phyloP scores from a whole-genome alignment of 306 rosid genomes.

The Fragaria iinumae region DNA sequence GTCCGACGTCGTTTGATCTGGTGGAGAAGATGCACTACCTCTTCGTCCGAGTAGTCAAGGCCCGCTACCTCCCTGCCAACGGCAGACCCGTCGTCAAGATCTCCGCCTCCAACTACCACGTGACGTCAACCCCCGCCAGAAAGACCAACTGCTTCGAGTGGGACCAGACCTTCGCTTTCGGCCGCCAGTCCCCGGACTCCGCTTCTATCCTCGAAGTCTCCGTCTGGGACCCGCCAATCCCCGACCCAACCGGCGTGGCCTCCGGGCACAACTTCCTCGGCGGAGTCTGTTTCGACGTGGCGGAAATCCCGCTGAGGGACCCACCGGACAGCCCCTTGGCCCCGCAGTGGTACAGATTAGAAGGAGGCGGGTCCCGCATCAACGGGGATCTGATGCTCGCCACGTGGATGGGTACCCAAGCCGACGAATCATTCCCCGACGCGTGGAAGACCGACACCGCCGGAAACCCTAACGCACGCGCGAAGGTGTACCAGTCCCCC shows the following conservation, averaged over 20 bases:
- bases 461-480: slow-evolving; percentile 38
- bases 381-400: slow-evolving; percentile 82
- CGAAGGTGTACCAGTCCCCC: slow-evolving; percentile 78
- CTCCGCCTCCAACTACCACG: slow-evolving; percentile 42
- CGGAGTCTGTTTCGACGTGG: slow-evolving; percentile 73
- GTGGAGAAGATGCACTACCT: slow-evolving; percentile 93
- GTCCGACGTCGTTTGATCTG: slow-evolving; percentile 63
- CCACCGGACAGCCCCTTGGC: slow-evolving; percentile 88
- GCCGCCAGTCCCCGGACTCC: slow-evolving; percentile 58
- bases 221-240: slow-evolving; percentile 44
- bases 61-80: slow-evolving; percentile 54
- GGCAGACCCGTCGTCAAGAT: slow-evolving; percentile 55
- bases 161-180: slow-evolving; percentile 90
- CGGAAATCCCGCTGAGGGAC: slow-evolving; percentile 73
- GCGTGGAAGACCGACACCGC: slow-evolving; percentile 72
- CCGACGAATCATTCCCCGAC: slow-evolving; percentile 73
- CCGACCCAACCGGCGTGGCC: slow-evolving; percentile 23
- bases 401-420: slow-evolving; percentile 93
- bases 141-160: slow-evolving; percentile 63
- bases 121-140: slow-evolving; percentile 53
- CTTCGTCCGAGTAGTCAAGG: slow-evolving; percentile 72
- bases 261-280: slow-evolving; percentile 47
- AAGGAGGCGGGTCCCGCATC: slow-evolving; percentile 53
- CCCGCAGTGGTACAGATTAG: slow-evolving; percentile 87
- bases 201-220: slow-evolving; percentile 66